Evolutionary conservation across 495 filamentous ascomycete species (phyloP), one percentile per base, ranked within the genome.

Genomic region (Lichenothelia convexa): DNA sequence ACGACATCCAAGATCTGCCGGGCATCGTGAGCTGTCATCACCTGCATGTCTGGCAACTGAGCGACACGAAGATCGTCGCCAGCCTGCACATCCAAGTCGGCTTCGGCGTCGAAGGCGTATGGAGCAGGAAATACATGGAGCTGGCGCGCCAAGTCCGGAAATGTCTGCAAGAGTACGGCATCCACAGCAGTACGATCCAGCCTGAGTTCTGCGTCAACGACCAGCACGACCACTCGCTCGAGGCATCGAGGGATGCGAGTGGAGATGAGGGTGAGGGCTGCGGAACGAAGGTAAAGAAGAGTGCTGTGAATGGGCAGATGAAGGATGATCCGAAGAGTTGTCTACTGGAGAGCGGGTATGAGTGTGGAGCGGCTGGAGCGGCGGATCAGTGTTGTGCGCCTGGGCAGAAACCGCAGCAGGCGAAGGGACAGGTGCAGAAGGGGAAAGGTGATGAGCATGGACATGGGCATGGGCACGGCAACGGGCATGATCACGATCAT

Each of bases 141-240:
- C 71, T 97, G 21, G 83, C 84, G 8, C 69, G 66, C 32, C 71
- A 71, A 39, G 77, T 91, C 15, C 64, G 85, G 11, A 71, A 69
- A 24, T 97, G 89, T 52, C 68, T 97, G 13, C 89, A 95, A 49
- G 89, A 73, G 12, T 92, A 92, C 45, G 89, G 89, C 11, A 94
- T 97, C 42, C 89, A 95, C 58, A 89, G 80, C n/a, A 84, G 82
- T 3, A 97, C 89, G 5, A 94, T 97, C 43, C 89, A 97, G 58
- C 91, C 91, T 2, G 89, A 97, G 51, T 97, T 89, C 54, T 79
- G 76, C 43, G 62, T 71, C 1, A 64, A 70, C 30, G 57, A 56
- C 21, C 63, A 65, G n/a, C 61, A 64, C 32, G 77, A 74, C 46
- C 56, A 60, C 38, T 33, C 39, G 11, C 35, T 17, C 4, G 27